Base-by-base conservation (phyloP, 1,284 basidiomycete species). In the Fomitiporia mediterranea region DNA sequence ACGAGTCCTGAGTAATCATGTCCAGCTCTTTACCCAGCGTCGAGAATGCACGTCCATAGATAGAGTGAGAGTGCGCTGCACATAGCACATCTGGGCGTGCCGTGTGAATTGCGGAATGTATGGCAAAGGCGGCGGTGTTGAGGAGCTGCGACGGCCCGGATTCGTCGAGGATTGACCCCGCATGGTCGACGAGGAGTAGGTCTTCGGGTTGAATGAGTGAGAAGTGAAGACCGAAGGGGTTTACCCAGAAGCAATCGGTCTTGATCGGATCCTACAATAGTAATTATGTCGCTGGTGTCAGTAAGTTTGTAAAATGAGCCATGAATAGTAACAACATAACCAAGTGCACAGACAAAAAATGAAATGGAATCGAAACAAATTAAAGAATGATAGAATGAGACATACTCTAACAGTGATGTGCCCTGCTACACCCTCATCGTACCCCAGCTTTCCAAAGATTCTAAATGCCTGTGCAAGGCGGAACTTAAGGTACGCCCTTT, bases 31-130 rank as follows among this genome's bases (percentile, higher is more conserved):
- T 73, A 7, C 83, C 82, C 5, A 86, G 73, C 0, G 79, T 73
- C 9, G 78, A 74, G 70, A 83, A 86, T 0, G 83, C 78, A 63
- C 81, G 81, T 17, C 82, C 84, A 65, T 80, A 73, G 27, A 79
- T 69, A 3, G 78, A 80, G 66, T 87, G 84, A 17, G 79, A 80
- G 67, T 86, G 84, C 4, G 83, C 83, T 3, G 82, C 82, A 38
- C 83, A 83, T 30, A 80, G 64, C n/a, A 84, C 74, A 62, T 86
- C 83, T 0, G 82, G 80, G 25, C 83, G 77, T 17, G 78, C 77
- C 15, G 72, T 70, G 64, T 84, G 82, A 50, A 84, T 75, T 2
- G 80, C 76, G 27, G 78, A 77, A 63, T 81, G 79, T 53, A 77
- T 76, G 55, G 76, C 76, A 62, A 74, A 81, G 0, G 78, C 79